Evolutionary conservation across 495 filamentous ascomycete genomes (phyloP).

Genomic region (Penicillium subrubescens): DNA sequence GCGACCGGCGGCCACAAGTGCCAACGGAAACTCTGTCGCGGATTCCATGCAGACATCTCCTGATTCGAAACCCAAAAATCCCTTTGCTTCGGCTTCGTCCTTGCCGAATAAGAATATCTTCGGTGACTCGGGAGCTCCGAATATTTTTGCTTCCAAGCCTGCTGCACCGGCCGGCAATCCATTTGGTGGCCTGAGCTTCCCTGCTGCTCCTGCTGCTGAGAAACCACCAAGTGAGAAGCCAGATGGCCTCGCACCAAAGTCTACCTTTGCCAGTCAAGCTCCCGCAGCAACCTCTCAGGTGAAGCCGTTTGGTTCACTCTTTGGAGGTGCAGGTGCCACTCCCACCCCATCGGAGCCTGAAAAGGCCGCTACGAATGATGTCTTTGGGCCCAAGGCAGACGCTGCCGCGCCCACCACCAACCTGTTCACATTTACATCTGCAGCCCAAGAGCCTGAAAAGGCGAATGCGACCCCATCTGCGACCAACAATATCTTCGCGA

Average conservation of each 20-base stretch:
- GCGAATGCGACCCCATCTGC: conserved; percentile 16
- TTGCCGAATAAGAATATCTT: conserved; percentile 22
- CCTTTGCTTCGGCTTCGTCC: conserved; percentile 19
- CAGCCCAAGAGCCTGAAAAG: conserved; percentile 2
- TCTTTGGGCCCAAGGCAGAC: conserved; percentile 8
- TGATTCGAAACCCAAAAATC: conserved; percentile 36
- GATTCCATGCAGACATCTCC: conserved; percentile 51
- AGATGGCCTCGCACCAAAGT: conserved; percentile 16
- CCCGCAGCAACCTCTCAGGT: background rate
- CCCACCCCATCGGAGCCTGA: conserved; percentile 5
- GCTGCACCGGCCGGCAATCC: conserved; percentile 26
- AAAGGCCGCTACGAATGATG: conserved; percentile 15
- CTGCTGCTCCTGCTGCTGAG: conserved; percentile 13
- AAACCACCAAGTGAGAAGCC: conserved; percentile 16
- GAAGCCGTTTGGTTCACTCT: conserved; percentile 10
- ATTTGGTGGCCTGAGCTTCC: conserved; percentile 16
- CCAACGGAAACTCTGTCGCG: conserved; percentile 22
- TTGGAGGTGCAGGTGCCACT: conserved; percentile 9
- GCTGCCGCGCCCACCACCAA: background rate
- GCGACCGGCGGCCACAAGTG: conserved; percentile 21
- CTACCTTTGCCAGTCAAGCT: conserved; percentile 12
- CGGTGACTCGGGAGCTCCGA: conserved; percentile 13
- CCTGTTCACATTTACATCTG: background rate
- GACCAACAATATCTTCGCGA: conserved; percentile 11
- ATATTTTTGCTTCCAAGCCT: conserved; percentile 19